Conservation (phyloP, 306 rosid species). For the Nissolia schottii region DNA sequence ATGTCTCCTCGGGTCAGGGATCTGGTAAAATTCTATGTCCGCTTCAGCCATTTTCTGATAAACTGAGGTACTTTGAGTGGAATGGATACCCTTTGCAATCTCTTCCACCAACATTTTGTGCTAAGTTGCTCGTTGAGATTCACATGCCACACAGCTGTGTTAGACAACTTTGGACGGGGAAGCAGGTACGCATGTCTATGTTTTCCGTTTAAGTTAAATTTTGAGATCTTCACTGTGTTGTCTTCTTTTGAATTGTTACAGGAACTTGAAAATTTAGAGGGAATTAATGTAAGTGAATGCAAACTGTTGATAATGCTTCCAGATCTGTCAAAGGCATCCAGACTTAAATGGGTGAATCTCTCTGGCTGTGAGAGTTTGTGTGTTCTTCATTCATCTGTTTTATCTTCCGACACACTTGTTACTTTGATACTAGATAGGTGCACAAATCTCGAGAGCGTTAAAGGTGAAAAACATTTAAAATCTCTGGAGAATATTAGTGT, state of each 20-base stretch:
- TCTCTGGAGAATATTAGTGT: neutral
- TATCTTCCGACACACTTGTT: neutral
- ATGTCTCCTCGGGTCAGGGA: neutral
- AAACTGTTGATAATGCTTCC: neutral
- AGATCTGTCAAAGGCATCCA: neutral
- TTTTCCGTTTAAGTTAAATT: too few relatives aligned
- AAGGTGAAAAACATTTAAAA: neutral
- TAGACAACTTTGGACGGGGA: slow-evolving; percentile 13
- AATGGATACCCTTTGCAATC: neutral
- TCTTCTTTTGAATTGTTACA: neutral
- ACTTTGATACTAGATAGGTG: neutral
- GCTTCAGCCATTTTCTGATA: neutral
- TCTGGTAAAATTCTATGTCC: neutral
- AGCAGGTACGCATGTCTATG: neutral
- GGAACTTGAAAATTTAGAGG: neutral
- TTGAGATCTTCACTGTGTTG: too few relatives aligned
- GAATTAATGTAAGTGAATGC: neutral
- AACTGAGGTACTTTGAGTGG: slow-evolving; percentile 16
- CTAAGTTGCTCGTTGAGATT: slow-evolving; percentile 1
- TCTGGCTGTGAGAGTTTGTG: neutral
- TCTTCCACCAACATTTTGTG: slow-evolving; percentile 14
- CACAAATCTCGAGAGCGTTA: neutral
- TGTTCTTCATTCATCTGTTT: neutral
- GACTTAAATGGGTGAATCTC: neutral
- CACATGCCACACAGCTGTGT: neutral